phyloP scores from a whole-genome alignment of 257 asterid genomes.

The Voacanga thouarsii region DNA sequence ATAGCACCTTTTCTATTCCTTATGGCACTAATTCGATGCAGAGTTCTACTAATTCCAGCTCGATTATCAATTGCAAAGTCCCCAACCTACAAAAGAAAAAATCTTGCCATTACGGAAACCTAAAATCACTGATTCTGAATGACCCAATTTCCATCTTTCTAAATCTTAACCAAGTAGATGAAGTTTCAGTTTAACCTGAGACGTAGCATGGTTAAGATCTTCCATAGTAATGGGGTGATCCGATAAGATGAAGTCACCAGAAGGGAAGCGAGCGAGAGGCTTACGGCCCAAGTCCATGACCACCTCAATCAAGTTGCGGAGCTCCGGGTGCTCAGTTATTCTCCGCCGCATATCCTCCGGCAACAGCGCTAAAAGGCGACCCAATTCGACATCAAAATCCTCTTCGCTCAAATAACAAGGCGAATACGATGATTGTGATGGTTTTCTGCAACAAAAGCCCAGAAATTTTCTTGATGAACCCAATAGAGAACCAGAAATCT shows the following conservation, averaged over 20 bases:
- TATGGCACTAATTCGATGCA: conserved; percentile 92
- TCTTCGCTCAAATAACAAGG: conserved; percentile 38
- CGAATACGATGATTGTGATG: conserved; percentile 12
- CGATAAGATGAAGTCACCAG: conserved; percentile 79
- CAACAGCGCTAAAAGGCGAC: conserved; percentile 57
- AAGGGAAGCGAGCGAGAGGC: conserved; percentile 90
- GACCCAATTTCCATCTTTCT: not conserved
- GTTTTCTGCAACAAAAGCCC: conserved; percentile 12
- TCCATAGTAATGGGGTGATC: conserved; percentile 64
- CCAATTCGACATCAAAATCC: conserved; percentile 65
- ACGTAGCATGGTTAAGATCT: conserved; percentile 62
- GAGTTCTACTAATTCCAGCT: conserved; percentile 93
- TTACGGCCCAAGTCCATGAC: conserved; percentile 96
- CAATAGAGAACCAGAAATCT: not conserved
- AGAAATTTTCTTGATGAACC: conserved; percentile 12
- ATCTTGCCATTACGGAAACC: not conserved
- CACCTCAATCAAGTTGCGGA: conserved; percentile 70
- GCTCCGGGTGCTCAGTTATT: conserved; percentile 71
- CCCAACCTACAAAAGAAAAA: conserved; percentile 61
- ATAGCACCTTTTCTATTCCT: conserved; percentile 80
- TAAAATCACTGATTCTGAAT: not conserved
- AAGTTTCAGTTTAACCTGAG: conserved; percentile 44
- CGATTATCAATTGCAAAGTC: conserved; percentile 93
- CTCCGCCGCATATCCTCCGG: conserved; percentile 84
- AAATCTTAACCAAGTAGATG: not conserved